These are phyloP conservation scores for Gastrolobium villosum DNA, from an alignment of 306 rosid species.

Conservation along the genomic window DNA sequence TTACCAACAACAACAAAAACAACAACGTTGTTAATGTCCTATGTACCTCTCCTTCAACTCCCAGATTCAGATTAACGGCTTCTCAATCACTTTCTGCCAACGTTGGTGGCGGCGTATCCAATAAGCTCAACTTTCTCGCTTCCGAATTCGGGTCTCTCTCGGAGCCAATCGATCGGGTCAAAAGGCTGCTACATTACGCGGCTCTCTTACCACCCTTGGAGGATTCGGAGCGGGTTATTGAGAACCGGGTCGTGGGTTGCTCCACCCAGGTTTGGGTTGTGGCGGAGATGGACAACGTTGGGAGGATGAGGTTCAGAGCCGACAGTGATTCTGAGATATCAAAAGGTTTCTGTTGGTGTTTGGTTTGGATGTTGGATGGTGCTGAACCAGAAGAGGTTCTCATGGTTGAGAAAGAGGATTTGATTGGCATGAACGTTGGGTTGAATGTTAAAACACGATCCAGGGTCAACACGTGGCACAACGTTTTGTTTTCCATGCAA, in stretches of 20 bases:
- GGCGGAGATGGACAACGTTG: slow-evolving; percentile 57
- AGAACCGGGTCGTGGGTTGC: slow-evolving; percentile 72
- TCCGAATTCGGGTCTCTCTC: slow-evolving; percentile 65
- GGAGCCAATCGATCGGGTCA: slow-evolving; percentile 82
- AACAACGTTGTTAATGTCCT: no score
- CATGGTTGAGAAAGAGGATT: slow-evolving; percentile 52
- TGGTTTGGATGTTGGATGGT: slow-evolving; percentile 76
- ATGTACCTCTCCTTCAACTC: no score
- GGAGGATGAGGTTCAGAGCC: slow-evolving; percentile 71
- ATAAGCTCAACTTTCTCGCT: slow-evolving; percentile 46
- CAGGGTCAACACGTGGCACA: slow-evolving; percentile 82
- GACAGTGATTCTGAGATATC: slow-evolving; percentile 91
- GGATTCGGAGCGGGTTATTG: slow-evolving; percentile 50
- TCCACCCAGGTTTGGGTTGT: slow-evolving; percentile 81
- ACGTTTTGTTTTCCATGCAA: slow-evolving; percentile 72
- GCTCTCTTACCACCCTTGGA: slow-evolving; percentile 57
- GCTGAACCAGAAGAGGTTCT: slow-evolving; percentile 67
- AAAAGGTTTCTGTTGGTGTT: slow-evolving; percentile 80
- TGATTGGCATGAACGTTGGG: slow-evolving; percentile 68
- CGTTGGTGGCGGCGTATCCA: not conserved
- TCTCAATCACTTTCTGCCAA: not conserved
- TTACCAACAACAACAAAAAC: not conserved
- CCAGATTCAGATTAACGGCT: not conserved
- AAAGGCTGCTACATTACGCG: slow-evolving; percentile 75
- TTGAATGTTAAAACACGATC: slow-evolving; percentile 61